phyloP scores from a whole-genome alignment of 2,329 filamentous ascomycete genomes.

The Venturia asperata region DNA sequence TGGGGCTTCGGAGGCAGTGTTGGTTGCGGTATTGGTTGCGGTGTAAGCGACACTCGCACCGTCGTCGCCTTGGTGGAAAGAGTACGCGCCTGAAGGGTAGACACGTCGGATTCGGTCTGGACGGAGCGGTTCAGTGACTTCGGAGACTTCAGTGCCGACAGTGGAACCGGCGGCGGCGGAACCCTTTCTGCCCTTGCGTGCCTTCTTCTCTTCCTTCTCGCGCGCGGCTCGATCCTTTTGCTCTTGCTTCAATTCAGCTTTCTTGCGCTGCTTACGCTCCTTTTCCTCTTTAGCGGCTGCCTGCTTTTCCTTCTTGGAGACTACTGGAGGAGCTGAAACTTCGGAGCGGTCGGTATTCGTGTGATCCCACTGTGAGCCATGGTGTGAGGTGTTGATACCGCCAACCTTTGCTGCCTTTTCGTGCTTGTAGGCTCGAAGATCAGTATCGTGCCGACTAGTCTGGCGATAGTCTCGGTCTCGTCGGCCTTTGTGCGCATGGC shows the following conservation, averaged over 20 bases:
- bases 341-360: conserved; percentile 59
- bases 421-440: conserved; percentile 75
- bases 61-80: conserved; percentile 40
- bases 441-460: conserved; percentile 51
- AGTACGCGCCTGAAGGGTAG: conserved; percentile 38
- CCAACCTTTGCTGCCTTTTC: conserved; percentile 83
- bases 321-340: conserved; percentile 31
- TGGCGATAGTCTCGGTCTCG: conserved; percentile 32
- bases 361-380: conserved; percentile 69
- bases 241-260: conserved; percentile 30
- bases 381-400: conserved; percentile 75
- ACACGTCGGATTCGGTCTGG: conserved; percentile 27
- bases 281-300: conserved; percentile 45
- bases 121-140: conserved; percentile 13
- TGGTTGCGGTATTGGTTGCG: conserved; percentile 29
- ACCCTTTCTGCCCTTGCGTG: conserved; percentile 24
- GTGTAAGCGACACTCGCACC: conserved; percentile 42
- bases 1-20: conserved; percentile 22
- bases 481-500: conserved; percentile 30
- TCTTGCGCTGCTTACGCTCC: conserved; percentile 28
- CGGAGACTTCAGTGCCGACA: neutral
- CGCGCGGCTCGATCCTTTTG: conserved; percentile 37
- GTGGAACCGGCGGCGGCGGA: conserved; percentile 21
- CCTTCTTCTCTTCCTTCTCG: conserved; percentile 34
- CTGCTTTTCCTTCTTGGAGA: conserved; percentile 28